Conservation (phyloP, 441 rosid genomes). For the Eruca vesicaria region DNA sequence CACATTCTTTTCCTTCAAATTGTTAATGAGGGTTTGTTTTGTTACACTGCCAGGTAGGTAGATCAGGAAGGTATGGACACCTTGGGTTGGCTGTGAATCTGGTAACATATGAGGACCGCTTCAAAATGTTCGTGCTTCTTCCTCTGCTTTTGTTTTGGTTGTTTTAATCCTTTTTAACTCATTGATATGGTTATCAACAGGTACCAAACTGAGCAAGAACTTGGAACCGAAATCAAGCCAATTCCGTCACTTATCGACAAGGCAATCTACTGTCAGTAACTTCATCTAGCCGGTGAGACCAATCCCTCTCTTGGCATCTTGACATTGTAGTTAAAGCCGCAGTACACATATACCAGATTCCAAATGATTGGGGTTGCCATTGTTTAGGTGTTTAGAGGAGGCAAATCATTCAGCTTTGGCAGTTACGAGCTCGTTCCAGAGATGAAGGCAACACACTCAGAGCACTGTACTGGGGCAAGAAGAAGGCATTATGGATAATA, state of each 20-base stretch:
- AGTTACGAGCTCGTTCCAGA: background rate
- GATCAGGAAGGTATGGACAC: slow-evolving; percentile 89
- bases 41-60: slow-evolving; percentile 55
- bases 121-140: slow-evolving; percentile 56
- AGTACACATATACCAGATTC: background rate
- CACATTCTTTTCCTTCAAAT: background rate
- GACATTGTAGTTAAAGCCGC: background rate
- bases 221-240: slow-evolving; percentile 87
- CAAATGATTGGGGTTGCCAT: background rate
- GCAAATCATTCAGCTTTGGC: background rate
- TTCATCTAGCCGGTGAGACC: background rate
- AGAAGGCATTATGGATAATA: background rate
- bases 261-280: slow-evolving; percentile 74
- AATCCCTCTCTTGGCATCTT: background rate
- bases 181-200: slow-evolving; percentile 33
- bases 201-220: slow-evolving; percentile 94
- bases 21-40: background rate
- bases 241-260: slow-evolving; percentile 84
- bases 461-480: background rate
- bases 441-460: background rate
- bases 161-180: background rate
- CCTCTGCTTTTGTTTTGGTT: background rate
- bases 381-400: background rate
- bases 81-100: slow-evolving; percentile 88
- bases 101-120: slow-evolving; percentile 86